Base-by-base conservation (phyloP, 2,329 filamentous ascomycete genomes). In the Xenoacremonium recifei region DNA sequence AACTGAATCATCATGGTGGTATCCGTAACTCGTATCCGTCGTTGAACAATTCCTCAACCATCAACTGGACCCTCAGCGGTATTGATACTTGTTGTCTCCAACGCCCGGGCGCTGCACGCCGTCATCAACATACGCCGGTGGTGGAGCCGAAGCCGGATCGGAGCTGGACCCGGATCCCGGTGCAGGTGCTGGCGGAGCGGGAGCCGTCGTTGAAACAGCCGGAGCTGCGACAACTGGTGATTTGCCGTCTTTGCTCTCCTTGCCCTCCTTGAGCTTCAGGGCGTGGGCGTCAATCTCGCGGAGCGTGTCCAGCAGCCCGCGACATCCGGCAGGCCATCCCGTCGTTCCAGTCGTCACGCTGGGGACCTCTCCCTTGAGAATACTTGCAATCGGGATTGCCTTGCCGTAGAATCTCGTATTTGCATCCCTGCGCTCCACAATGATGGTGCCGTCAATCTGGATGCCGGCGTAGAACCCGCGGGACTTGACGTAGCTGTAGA, bases 381-480 rank as follows among this genome's bases (percentile, higher is more conserved):
- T 78, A 45, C 66, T 65, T 18, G 70, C 64, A 1, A 72, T 73
- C 0, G 67, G 53, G 18, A 79, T 57, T 4, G 59, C 52, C n/a
- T 86, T 74, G 17, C 85, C 85, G 62, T 95, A 96, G 59, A 96
- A 96, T 5, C 80, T 79, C 39, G 89, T 85, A 57, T 96, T 96
- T 59, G 92, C 91, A 44, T 92, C 88, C n/a, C 80, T 84, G 37
- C 90, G 80, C 65, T 95, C 88, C 19, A 92, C 87, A 36, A 96
- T 76, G 10, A 95, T 79, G 0, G 89, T 95, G 19, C 91, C 91
- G 58, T 96, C 90, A 23, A 95, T 77, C 57, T 91, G 87, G 1
- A 95, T 79, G 21, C 89, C 89, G 2, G 88, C 90, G 58, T 95
- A 96, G 53, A 96, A 82, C 4, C 91, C 91, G 39, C 89, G 80